Evolutionary conservation across 2,329 filamentous ascomycete genomes (phyloP), one percentile per base, ranked within the genome.

Genomic region (Purpureocillium takamizusanense): DNA sequence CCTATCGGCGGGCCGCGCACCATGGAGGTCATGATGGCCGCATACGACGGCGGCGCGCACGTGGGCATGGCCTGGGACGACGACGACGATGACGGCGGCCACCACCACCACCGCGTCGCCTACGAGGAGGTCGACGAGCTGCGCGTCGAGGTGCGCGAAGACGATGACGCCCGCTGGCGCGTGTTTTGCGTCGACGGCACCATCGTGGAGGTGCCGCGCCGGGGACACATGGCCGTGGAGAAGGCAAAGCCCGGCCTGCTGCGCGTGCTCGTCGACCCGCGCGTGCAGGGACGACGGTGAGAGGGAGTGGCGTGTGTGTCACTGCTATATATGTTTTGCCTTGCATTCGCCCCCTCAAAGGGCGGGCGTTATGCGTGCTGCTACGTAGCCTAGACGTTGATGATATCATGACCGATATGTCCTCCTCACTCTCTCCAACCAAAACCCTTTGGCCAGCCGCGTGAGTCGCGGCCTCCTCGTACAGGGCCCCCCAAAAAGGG

Each of bases 131-230:
- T 92, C 7, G 74, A 83, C 2, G 74, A 74, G 37, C 48, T 95
- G 14, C 69, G 63, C 41, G 77, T 95, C 34, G 70, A 74, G 13
- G 78, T 86, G 28, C 45, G 65, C 2, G 85, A 92, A n/a, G n/a
- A n/a, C 51, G 66, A 74, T 13, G 78, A 86, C n/a, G 67, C 66
- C 33, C 67, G 78, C 37, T 95, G 88, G 88, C 71, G 90, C 43
- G 78, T 89, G 52, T 74, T 94, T 12, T 97, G 90, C 56, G 70
- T 97, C n/a, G 90, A 97, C 59, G 90, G 90, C 3, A 87, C 83
- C 38, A 94, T 94, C 51, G 76, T 95, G 3, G 72, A 76, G 42
- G 64, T 95, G 1, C 81, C 83, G 15, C 57, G 68, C 37, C 78
- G 73, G 2, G 88, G 88, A 0, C 81, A 76, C 69, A 75, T 94